Evolutionary conservation across 2,329 filamentous ascomycete genomes (phyloP), one percentile per base, ranked within the genome.

Genomic region (Metarhizium brunneum): DNA sequence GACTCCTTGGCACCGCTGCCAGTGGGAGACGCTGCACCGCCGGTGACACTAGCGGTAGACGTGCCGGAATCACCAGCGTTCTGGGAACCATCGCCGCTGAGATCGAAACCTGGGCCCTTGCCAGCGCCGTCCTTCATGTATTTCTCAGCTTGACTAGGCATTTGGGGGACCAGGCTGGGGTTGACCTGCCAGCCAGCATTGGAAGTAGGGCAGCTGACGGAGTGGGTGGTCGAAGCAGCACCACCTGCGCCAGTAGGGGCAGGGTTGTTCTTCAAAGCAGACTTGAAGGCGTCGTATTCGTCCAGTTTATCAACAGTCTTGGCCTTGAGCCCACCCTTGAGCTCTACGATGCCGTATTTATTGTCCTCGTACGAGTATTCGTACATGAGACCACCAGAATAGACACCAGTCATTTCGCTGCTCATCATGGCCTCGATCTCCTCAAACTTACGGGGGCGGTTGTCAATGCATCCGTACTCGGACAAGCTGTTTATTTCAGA

Each of bases 341-440:
- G 76, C 56, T 82, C 73, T 67, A 92, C 90, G 57, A 95, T 85
- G 61, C 92, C 92, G 71, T 85, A 97, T 49, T 85, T 79, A 74
- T 85, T 90, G 58, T 79, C 78, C 72, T 95, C 90, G 66, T 87
- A 75, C 10, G 88, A 86, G 78, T 96, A 99, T 74, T 97, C 92
- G 76, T 96, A 99, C 71, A 96, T 88, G 43, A 99, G 82, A 70
- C 94, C 94, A 65, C 94, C 94, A 45, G 92, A 96, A 82, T 96
- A 97, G 65, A 96, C 91, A 18, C 71, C 64, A 7, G 87, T 91
- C 92, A 97, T 97, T 58, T 96, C 70, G 20, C 72, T 73, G 72
- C 77, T 82, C 86, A 96, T 97, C 56, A 99, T 79, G 49, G 92
- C 79, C 50, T 73, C 72, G 53, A 96, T 74, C 75, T 96, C 92